Percentiles rank a stretch among this genome's conserved stretches.
Conservation (phyloP, 805 yeast genomes). For the Kazachstania viticola region DNA sequence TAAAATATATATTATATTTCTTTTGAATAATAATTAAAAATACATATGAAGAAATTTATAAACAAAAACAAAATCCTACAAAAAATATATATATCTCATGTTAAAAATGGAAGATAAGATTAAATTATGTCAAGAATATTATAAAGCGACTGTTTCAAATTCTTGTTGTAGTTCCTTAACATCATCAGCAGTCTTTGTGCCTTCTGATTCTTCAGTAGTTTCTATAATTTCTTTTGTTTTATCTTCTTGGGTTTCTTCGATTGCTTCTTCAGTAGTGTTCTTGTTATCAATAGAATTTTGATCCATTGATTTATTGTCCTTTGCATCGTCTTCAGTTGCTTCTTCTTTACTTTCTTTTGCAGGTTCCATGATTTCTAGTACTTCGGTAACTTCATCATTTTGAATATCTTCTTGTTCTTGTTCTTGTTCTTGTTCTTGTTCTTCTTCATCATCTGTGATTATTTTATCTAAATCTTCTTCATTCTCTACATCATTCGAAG, state of each 20-base stretch:
- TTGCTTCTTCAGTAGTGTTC: background rate
- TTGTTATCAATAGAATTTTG: conserved; percentile 1
- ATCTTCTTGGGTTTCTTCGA: background rate
- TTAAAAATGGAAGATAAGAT: too few relatives aligned
- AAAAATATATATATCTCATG: too few relatives aligned
- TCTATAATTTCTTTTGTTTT: background rate
- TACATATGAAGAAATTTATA: too few relatives aligned
- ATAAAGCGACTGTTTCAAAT: conserved; percentile 23
- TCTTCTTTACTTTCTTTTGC: conserved; percentile 1
- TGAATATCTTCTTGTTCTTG: background rate
- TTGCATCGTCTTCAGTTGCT: background rate
- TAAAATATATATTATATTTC: too few relatives aligned
- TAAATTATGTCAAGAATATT: too few relatives aligned
- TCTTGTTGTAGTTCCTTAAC: conserved; percentile 14
- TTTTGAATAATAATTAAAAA: too few relatives aligned
- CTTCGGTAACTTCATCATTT: conserved; percentile 1
- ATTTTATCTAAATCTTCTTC: conserved; percentile 4
- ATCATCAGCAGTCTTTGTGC: background rate
- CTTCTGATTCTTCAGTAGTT: background rate
- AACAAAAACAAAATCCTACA: too few relatives aligned
- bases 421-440: background rate
- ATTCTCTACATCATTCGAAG: conserved; percentile 1
- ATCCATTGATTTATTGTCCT: background rate
- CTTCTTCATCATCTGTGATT: background rate
- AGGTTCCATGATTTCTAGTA: background rate